phyloP scores from a whole-genome alignment of 2,329 filamentous ascomycete species.

The Monosporascus sp. region DNA sequence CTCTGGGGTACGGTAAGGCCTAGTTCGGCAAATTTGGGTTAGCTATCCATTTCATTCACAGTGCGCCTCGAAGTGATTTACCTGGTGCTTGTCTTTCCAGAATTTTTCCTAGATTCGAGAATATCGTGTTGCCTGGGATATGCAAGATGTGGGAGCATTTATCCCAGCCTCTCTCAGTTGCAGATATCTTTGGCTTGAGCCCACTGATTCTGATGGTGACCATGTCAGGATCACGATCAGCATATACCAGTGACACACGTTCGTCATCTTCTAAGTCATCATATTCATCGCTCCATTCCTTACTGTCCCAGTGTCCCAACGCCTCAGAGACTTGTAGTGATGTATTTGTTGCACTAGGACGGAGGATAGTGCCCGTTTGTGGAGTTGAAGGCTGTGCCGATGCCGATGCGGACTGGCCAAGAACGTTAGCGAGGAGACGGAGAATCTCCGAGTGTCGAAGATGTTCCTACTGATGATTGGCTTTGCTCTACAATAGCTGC shows the following conservation, averaged over 20 bases:
- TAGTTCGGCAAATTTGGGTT: background rate
- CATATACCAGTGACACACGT: background rate
- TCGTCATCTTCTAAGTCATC: background rate
- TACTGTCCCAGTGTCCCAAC: too few relatives aligned
- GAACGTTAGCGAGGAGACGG: too few relatives aligned
- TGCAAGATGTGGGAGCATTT: background rate
- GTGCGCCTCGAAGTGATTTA: background rate
- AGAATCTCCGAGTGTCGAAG: too few relatives aligned
- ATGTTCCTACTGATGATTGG: too few relatives aligned
- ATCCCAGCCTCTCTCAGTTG: background rate
- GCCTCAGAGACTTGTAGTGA: too few relatives aligned
- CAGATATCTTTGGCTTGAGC: background rate
- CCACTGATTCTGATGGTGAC: background rate
- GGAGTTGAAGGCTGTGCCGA: too few relatives aligned
- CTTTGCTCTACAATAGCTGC: too few relatives aligned
- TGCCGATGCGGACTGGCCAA: too few relatives aligned
- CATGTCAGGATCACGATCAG: background rate
- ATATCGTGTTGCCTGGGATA: background rate
- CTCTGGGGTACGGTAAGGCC: background rate
- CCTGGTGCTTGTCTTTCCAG: background rate
- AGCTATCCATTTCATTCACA: background rate
- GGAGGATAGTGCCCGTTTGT: too few relatives aligned
- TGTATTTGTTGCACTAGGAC: too few relatives aligned
- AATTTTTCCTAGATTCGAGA: background rate
- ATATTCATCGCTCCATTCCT: background rate